phyloP scores from a whole-genome alignment of 768 basidiomycete genomes.

The Tricholoma sp. region DNA sequence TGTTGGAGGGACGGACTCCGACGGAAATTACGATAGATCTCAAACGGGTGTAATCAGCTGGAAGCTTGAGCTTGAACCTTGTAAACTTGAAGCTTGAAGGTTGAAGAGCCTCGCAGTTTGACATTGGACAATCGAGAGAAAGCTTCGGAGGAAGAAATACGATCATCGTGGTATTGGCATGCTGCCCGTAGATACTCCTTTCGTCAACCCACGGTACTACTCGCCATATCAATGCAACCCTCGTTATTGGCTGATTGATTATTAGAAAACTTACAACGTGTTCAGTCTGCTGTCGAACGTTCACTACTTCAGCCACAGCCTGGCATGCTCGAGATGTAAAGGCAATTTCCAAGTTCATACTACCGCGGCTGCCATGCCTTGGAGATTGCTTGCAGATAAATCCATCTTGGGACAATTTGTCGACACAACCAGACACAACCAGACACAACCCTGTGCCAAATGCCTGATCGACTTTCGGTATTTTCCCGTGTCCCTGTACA shows the following conservation, averaged over 20 bases:
- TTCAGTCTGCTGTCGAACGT: conserved; percentile 1
- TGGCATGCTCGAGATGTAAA: not conserved
- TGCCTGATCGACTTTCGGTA: conserved; percentile 4
- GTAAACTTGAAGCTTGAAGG: no score
- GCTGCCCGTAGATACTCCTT: not conserved
- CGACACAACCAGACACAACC: no score
- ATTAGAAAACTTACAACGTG: conserved; percentile 8
- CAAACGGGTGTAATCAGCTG: no score
- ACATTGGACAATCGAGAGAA: not conserved
- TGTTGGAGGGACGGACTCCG: no score
- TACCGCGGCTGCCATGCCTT: not conserved
- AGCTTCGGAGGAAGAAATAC: not conserved
- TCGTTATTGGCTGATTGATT: not conserved
- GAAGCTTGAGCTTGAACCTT: no score
- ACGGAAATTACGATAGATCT: no score
- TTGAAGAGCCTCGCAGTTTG: not conserved
- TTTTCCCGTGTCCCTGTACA: conserved; percentile 5
- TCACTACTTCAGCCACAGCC: not conserved
- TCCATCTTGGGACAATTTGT: conserved; percentile 1
- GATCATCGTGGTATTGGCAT: not conserved
- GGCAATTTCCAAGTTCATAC: conserved; percentile 3
- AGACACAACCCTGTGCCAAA: no score
- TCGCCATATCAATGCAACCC: not conserved
- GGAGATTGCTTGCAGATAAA: not conserved
- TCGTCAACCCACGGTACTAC: not conserved